A percentile compares a stretch with the other conserved stretches of the same genome.
These are phyloP conservation scores for Protomyces pachydermus DNA, from an alignment of 1,139 yeast genomes.

Conservation along the genomic window DNA sequence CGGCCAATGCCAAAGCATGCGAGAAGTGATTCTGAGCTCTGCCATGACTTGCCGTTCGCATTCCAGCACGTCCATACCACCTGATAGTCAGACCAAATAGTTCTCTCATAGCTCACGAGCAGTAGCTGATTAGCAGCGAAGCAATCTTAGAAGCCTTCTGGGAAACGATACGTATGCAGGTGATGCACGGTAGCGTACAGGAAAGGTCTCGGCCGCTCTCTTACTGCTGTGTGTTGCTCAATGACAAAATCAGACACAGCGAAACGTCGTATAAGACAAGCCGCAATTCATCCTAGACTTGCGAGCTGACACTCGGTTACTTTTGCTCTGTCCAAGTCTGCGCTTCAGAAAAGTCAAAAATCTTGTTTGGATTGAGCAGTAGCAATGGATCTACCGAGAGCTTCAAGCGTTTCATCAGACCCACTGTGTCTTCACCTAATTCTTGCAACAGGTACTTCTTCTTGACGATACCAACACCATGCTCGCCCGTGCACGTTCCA, in stretches of 20 bases:
- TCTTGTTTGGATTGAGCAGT: conserved; percentile 72
- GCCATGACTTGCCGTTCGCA: too few species aligned
- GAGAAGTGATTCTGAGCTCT: too few species aligned
- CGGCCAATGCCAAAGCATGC: too few species aligned
- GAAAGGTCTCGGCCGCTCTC: not conserved
- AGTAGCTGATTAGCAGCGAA: too few species aligned
- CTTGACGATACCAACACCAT: conserved; percentile 82
- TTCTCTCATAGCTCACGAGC: too few species aligned
- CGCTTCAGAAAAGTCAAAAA: conserved; percentile 35
- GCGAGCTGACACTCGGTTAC: not conserved
- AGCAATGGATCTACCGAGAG: conserved; percentile 66
- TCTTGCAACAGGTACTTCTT: conserved; percentile 60
- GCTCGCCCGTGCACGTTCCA: conserved; percentile 90
- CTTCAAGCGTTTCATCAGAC: conserved; percentile 70
- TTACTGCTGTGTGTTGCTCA: too few species aligned
- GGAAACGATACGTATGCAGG: not conserved
- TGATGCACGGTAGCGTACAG: not conserved
- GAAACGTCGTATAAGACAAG: too few species aligned
- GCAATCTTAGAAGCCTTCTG: too few species aligned
- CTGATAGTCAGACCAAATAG: too few species aligned
- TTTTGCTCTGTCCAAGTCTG: not conserved
- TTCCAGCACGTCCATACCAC: too few species aligned
- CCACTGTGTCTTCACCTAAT: conserved; percentile 60
- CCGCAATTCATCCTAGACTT: too few species aligned
- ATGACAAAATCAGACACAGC: too few species aligned